Base-by-base conservation (phyloP, 1,139 yeast genomes). In the Debaryomyces robertsiae region DNA sequence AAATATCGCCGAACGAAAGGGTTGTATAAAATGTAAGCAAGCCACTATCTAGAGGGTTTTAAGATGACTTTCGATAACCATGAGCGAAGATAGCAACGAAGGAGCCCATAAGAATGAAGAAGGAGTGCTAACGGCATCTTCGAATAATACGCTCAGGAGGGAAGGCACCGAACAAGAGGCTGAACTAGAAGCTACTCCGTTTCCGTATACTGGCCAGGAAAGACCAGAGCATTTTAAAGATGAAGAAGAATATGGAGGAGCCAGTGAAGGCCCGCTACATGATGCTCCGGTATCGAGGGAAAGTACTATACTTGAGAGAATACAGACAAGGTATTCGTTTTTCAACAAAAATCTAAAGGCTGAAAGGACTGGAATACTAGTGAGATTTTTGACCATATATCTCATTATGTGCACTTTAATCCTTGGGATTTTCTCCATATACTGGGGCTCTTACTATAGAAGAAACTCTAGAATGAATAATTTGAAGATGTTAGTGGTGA, bases 371-470 rank as follows among this genome's bases (percentile, higher is more conserved):
- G 15, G 29, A 1, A 37, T 69, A 19, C 37, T 48, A 4, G 45
- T 49, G 30, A 45, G 50, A 15, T 57, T 54, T 42, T 29, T 48
- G 2, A 4, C 36, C 7, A 59, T 50, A 28, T 62, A 60, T 38
- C 24, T 54, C 0, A 13, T 56, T n/a, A 60, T 77, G 58, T 58
- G 65, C 9, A 39, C 52, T 10, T 52, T 52, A 31, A 57, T 68
- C 22, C 54, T 71, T 40, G 61, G 56, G 4, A 55, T 68, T 2
- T 66, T 69, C 39, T 61, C 72, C 9, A 60, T 70, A 36, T 72
- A 71, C 49, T 72, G 77, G 77, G 77, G 77, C n/a, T 61, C 76
- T 3, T 53, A 59, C 49, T 70, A 57, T 48, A 48, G 58, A 6
- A 56, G 75, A 39, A 36, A 46, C 22, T 28, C 45, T 9, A 56